Percentiles rank a stretch among this genome's conserved stretches.
phyloP scores from a whole-genome alignment of 176 grass and related monocot species.

The Carex myosuroides region DNA sequence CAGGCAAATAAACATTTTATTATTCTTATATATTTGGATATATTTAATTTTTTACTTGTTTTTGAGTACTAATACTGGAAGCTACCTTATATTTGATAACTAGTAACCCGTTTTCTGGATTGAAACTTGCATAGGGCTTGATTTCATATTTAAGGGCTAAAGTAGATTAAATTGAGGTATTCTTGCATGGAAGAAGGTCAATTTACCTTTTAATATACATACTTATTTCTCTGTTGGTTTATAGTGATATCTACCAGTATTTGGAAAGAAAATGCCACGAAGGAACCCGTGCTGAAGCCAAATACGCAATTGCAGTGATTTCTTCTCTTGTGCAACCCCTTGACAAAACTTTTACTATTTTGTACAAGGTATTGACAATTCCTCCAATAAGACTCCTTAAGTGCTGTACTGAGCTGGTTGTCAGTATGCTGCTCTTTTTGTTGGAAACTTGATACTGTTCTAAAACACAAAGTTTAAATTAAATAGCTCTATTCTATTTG shows the following conservation, averaged over 20 bases:
- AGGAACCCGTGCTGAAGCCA: slow-evolving; percentile 86
- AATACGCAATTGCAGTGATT: slow-evolving; percentile 67
- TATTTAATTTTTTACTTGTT: background rate
- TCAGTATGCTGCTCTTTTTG: background rate
- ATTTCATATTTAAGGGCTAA: background rate
- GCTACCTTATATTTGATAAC: slow-evolving; percentile 17
- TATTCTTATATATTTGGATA: slow-evolving; percentile 18
- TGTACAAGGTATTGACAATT: slow-evolving; percentile 45
- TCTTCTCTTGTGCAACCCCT: slow-evolving; percentile 40
- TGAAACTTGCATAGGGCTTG: background rate
- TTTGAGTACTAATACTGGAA: slow-evolving; percentile 22
- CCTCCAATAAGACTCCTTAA: background rate
- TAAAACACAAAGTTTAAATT: slow-evolving; percentile 19
- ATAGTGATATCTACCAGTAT: slow-evolving; percentile 57
- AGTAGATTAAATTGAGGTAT: background rate
- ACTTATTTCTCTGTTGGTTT: slow-evolving; percentile 20
- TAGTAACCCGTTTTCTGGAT: background rate
- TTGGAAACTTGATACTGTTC: slow-evolving; percentile 9
- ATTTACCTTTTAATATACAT: background rate
- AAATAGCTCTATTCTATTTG: slow-evolving; percentile 12
- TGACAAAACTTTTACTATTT: slow-evolving; percentile 44
- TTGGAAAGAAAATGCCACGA: slow-evolving; percentile 84
- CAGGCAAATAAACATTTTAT: slow-evolving; percentile 46
- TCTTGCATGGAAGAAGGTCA: background rate
- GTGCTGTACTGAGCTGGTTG: slow-evolving; percentile 2